Percentiles rank a stretch among this genome's conserved stretches.
phyloP scores from a whole-genome alignment of 2,329 filamentous ascomycete genomes.

The Venturia asperata region DNA sequence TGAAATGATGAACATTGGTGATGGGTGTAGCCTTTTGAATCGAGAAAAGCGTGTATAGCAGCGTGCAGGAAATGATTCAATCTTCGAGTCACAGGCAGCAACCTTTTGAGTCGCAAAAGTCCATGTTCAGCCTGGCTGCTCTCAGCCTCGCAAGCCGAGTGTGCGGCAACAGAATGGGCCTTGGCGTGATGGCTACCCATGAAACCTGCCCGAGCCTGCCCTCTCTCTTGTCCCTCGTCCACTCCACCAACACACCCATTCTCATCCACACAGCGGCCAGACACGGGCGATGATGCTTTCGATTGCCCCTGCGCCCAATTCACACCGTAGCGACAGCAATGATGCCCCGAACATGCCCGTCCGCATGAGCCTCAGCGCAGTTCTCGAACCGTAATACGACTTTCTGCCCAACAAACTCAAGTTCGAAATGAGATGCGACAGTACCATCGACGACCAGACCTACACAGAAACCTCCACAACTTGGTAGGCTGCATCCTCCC shows the following conservation, averaged over 20 bases:
- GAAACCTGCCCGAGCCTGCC: too few species aligned
- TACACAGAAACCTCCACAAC: not conserved
- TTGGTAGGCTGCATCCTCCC: not conserved
- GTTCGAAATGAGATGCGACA: not conserved
- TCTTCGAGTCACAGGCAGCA: not conserved
- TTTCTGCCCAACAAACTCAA: not conserved
- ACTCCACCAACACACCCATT: not conserved
- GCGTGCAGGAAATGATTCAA: too few species aligned
- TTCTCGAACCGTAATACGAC: not conserved
- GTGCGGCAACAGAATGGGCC: not conserved
- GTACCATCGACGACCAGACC: not conserved
- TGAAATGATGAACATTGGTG: too few species aligned
- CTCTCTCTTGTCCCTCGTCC: not conserved
- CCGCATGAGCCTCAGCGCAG: constrained; percentile 5
- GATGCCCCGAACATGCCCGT: not conserved
- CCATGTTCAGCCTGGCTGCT: not conserved
- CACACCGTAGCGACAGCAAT: constrained; percentile 8
- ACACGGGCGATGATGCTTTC: constrained; percentile 7
- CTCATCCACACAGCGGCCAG: not conserved
- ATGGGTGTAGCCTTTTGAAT: too few species aligned
- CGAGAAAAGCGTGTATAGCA: too few species aligned
- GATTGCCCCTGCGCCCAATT: not conserved
- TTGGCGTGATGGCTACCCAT: not conserved
- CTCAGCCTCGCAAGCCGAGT: not conserved
- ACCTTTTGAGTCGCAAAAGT: too few species aligned